Percentiles rank a stretch among this genome's conserved stretches.
Evolutionary conservation across 352 stramenopile species (phyloP).

Genomic region (Phytophthora pinifolia): DNA sequence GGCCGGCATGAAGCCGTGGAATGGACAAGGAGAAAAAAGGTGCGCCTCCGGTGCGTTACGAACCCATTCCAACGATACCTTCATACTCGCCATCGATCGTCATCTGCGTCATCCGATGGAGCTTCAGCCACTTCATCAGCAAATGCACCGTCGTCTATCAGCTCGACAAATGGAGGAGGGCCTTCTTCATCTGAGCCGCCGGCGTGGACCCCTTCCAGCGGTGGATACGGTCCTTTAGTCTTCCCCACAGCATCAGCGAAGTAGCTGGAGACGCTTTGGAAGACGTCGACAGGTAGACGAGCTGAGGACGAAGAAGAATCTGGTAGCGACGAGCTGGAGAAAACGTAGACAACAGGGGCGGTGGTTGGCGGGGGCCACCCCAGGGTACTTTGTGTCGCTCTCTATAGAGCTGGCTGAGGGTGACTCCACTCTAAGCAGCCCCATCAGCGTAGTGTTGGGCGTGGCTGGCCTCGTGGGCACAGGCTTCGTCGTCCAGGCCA

Average conservation of each 20-base stretch:
- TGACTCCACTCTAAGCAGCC: not conserved
- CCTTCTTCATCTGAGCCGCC: not conserved
- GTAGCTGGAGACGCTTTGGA: constrained; percentile 1
- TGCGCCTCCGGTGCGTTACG: not conserved
- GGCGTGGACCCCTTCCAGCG: not conserved
- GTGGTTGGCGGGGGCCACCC: too few species aligned
- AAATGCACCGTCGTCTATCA: not conserved
- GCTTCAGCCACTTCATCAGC: not conserved
- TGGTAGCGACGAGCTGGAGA: not conserved
- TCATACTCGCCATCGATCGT: not conserved
- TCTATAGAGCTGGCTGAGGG: too few species aligned
- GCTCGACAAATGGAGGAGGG: not conserved
- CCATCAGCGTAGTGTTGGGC: constrained; percentile 36
- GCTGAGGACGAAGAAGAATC: not conserved
- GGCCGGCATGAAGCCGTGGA: constrained; percentile 1
- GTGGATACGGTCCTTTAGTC: too few species aligned
- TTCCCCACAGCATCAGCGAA: too few species aligned
- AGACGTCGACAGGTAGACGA: not conserved
- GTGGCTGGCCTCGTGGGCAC: constrained; percentile 20
- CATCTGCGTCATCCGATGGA: not conserved
- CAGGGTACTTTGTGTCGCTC: too few species aligned
- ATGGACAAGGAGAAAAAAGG: constrained; percentile 8
- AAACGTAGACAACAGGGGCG: constrained; percentile 4
- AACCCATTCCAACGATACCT: not conserved
- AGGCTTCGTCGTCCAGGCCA: constrained; percentile 20